These are phyloP conservation scores for Wolfiporia cocos DNA, from an alignment of 1,284 basidiomycete species.

Conservation along the genomic window DNA sequence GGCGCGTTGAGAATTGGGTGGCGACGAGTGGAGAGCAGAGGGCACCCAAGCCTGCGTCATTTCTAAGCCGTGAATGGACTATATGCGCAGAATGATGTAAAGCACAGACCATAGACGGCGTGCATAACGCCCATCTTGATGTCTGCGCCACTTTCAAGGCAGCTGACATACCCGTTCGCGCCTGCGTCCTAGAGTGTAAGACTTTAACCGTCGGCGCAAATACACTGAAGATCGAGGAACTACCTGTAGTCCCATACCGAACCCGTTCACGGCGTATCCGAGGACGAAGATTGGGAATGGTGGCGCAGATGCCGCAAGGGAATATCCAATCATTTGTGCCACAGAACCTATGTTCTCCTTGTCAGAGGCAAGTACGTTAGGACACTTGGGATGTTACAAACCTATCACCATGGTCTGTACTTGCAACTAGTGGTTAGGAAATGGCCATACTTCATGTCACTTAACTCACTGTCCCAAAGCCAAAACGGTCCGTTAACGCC, in stretches of 20 bases:
- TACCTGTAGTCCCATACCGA: conserved; percentile 34
- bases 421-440: neutral
- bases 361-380: no score
- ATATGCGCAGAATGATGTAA: neutral
- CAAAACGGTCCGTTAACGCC: conserved; percentile 41
- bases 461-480: conserved; percentile 48
- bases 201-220: no score
- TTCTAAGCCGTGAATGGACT: no score
- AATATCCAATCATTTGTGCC: conserved; percentile 42
- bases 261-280: conserved; percentile 53
- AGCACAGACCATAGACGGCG: conserved; percentile 31
- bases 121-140: conserved; percentile 62
- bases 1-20: conserved; percentile 51
- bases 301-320: conserved; percentile 47
- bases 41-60: conserved; percentile 46
- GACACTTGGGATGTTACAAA: no score
- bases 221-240: no score
- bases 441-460: no score
- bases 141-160: conserved; percentile 37
- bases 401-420: conserved; percentile 25
- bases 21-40: conserved; percentile 53
- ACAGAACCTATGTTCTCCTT: conserved; percentile 16
- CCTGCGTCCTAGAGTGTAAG: conserved; percentile 55
- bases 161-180: conserved; percentile 48
- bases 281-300: conserved; percentile 65